Conservation (phyloP, 2,329 filamentous ascomycete species). For the Aspergillus intermedius region DNA sequence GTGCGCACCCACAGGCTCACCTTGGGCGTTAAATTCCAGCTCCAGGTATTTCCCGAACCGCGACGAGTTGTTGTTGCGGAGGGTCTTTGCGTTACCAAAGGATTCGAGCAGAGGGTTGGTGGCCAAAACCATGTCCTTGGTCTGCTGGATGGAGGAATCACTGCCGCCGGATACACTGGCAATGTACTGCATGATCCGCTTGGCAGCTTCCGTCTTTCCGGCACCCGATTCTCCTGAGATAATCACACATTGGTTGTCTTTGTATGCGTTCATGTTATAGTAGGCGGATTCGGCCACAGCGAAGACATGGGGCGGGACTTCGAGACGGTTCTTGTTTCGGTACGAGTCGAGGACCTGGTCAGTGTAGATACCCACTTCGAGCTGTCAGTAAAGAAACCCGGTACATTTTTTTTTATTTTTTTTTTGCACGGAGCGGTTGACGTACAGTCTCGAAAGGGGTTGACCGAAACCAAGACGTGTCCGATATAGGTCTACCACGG, state of each 20-base stretch:
- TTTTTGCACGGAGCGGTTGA: slow-evolving; percentile 4
- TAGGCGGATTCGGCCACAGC: slow-evolving; percentile 93
- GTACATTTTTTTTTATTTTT: too few relatives aligned
- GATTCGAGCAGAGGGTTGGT: slow-evolving; percentile 96
- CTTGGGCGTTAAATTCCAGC: slow-evolving; percentile 85
- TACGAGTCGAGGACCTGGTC: slow-evolving; percentile 89
- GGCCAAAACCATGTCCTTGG: slow-evolving; percentile 98
- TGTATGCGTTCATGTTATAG: slow-evolving; percentile 99
- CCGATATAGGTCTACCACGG: slow-evolving; percentile 78
- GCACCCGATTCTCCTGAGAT: slow-evolving; percentile 98
- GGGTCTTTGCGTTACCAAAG: slow-evolving; percentile 95
- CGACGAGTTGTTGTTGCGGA: slow-evolving; percentile 98
- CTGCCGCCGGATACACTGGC: slow-evolving; percentile 86
- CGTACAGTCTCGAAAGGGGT: slow-evolving; percentile 81
- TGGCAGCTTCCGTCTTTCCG: slow-evolving; percentile 96
- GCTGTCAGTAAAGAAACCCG: not conserved
- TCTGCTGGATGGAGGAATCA: slow-evolving; percentile 84
- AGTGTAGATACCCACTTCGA: slow-evolving; percentile 84
- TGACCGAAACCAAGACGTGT: slow-evolving; percentile 98
- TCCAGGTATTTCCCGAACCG: slow-evolving; percentile 98
- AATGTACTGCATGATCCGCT: slow-evolving; percentile 99
- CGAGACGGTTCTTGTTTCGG: slow-evolving; percentile 91
- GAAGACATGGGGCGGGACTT: slow-evolving; percentile 91
- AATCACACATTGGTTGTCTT: slow-evolving; percentile 98
- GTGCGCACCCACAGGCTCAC: slow-evolving; percentile 90